Evolutionary conservation across 176 grass and related monocot species (phyloP), one percentile per base, ranked within the genome.

Genomic region (Avena eriantha): DNA sequence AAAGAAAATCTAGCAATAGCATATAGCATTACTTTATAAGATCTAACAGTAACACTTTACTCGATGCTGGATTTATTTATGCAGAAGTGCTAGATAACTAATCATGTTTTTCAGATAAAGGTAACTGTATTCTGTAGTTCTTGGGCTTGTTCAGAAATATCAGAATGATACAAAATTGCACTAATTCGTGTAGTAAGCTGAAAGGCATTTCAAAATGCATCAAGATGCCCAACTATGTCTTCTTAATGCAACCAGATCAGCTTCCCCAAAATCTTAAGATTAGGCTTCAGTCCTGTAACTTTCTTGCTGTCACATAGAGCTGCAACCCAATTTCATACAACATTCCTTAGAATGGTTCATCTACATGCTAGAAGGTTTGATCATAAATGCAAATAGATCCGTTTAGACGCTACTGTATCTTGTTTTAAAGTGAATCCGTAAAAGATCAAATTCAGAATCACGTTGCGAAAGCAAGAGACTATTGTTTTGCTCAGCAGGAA

Each of bases 1-100:
- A 21, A 85, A 39, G 21, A 39, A 33, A 46, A 79, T 41, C 36
- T 41, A 41, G 36, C 36, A 41, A 39, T 39, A 39, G 36, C 36
- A 79, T 70, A 55, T 71, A 84, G 13, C 31, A 41, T n/a, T 76
- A 16, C 6, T 57, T 15, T 65, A 76, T 76, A 24, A 49, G 63
- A 43, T 87, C 33, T 23, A 69, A 80, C 65, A 1, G 17, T 10
- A 47, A 16, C 49, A 68, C 39, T 82, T 68, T 10, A n/a, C 60
- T 69, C 17, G 3, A 65, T 3, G 31, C 4, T 36, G 12, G 64
- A 17, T 39, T 60, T 71, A 16, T 12, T 72, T 41, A 41, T 16
- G 29, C n/a, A 10, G 3, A 85, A 67, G 49, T 54, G 41, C 10
- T 74, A 66, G 46, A 26, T 45, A 75, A 56, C 43, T 77, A 51